phyloP scores from a whole-genome alignment of 2,329 filamentous ascomycete species.

The Zopfia rhizophila region DNA sequence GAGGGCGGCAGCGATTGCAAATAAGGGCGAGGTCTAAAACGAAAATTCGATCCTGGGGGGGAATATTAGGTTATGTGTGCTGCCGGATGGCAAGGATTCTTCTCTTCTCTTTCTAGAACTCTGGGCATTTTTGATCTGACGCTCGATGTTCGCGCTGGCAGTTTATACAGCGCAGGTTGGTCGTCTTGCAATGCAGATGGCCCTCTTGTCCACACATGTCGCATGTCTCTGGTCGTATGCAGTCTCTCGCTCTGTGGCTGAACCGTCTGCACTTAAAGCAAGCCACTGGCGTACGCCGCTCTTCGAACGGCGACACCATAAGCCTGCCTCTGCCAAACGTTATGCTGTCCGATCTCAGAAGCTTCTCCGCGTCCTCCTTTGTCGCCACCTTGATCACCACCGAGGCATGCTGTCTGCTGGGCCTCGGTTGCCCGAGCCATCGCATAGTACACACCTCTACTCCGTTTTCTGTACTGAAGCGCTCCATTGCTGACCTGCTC shows the following conservation, averaged over 20 bases:
- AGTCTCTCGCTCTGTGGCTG: slow-evolving; percentile 10
- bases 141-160: too few species aligned
- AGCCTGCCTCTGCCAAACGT: slow-evolving; percentile 19
- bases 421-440: slow-evolving; percentile 16
- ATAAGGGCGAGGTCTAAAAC: too few species aligned
- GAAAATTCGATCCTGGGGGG: too few species aligned
- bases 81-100: too few species aligned
- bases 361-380: slow-evolving; percentile 22
- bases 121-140: too few species aligned
- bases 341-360: slow-evolving; percentile 17
- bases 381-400: slow-evolving; percentile 22
- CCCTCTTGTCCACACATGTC: slow-evolving; percentile 7
- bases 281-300: slow-evolving; percentile 3
- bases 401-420: slow-evolving; percentile 17
- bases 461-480: slow-evolving; percentile 17
- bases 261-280: slow-evolving; percentile 11
- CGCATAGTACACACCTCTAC: slow-evolving; percentile 19
- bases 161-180: too few species aligned
- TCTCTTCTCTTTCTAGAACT: too few species aligned
- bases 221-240: slow-evolving; percentile 4
- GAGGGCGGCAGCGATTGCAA: too few species aligned
- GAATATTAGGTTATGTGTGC: too few species aligned
- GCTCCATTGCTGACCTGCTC: slow-evolving; percentile 19
- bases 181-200: slow-evolving; percentile 2
- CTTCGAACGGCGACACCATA: slow-evolving; percentile 10